Conservation (phyloP, 305 asterid genomes). For the Plantago rigida region DNA sequence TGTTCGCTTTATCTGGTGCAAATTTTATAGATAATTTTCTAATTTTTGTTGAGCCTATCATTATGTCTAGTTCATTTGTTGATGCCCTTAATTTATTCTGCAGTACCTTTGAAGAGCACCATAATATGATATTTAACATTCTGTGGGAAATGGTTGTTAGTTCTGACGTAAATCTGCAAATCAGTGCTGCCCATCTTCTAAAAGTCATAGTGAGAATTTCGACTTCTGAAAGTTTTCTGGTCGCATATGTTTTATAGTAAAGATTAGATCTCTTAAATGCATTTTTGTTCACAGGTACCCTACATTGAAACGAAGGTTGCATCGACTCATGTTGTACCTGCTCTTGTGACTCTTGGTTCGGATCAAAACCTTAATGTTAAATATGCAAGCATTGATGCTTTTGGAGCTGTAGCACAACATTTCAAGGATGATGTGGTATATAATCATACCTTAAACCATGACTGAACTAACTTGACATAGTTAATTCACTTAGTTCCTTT, state of each 20-base stretch:
- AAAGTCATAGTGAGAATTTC: slow-evolving; percentile 73
- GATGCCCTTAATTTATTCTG: slow-evolving; percentile 30
- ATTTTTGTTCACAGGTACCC: slow-evolving; percentile 54
- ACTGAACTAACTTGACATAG: slow-evolving; percentile 23
- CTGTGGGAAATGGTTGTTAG: slow-evolving; percentile 97
- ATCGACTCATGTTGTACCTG: slow-evolving; percentile 86
- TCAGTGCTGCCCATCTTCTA: slow-evolving; percentile 69
- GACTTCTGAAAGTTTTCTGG: slow-evolving; percentile 18
- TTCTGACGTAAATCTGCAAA: slow-evolving; percentile 58
- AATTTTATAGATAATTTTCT: slow-evolving; percentile 20
- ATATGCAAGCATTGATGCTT: slow-evolving; percentile 90
- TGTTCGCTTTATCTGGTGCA: slow-evolving; percentile 89
- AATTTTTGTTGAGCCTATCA: slow-evolving; percentile 8
- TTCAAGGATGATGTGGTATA: slow-evolving; percentile 77
- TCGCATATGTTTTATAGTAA: slow-evolving; percentile 12
- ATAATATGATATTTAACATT: slow-evolving; percentile 63
- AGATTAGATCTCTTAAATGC: slow-evolving; percentile 16
- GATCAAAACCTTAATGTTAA: slow-evolving; percentile 88
- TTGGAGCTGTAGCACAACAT: slow-evolving; percentile 95
- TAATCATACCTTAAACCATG: slow-evolving; percentile 19
- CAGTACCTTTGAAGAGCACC: slow-evolving; percentile 87
- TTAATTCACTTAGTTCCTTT: slow-evolving; percentile 32
- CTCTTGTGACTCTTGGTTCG: slow-evolving; percentile 94
- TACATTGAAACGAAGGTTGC: slow-evolving; percentile 78
- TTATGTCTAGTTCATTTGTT: slow-evolving; percentile 21